A percentile compares a stretch with the other conserved stretches of the same genome.
These are phyloP conservation scores for Capillidium rhysosporum DNA, from an alignment of 371 early-diverging fungal species.

Conservation along the genomic window DNA sequence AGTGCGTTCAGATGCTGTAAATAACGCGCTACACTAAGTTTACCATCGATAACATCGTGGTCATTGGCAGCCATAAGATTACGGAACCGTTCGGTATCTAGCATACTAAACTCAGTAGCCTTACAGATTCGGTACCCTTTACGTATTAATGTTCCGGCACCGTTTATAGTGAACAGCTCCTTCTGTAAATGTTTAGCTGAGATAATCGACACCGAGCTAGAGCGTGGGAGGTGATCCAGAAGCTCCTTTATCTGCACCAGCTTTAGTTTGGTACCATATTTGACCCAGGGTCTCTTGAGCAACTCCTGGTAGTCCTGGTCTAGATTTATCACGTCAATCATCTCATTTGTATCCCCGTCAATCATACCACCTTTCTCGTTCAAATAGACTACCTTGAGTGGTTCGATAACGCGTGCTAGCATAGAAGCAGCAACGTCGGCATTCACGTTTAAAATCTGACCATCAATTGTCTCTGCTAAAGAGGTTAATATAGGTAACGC, in stretches of 20 bases:
- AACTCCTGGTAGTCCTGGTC: slow-evolving; percentile 68
- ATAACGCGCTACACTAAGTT: slow-evolving; percentile 48
- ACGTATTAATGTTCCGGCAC: slow-evolving; percentile 89
- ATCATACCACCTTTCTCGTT: slow-evolving; percentile 91
- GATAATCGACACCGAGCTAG: slow-evolving; percentile 90
- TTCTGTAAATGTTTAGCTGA: slow-evolving; percentile 89
- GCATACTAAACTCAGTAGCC: slow-evolving; percentile 32
- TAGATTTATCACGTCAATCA: slow-evolving; percentile 81
- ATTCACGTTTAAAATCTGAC: slow-evolving; percentile 94
- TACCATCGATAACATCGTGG: slow-evolving; percentile 36
- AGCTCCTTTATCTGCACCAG: slow-evolving; percentile 88
- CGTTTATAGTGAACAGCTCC: slow-evolving; percentile 90
- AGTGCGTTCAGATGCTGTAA: slow-evolving; percentile 31
- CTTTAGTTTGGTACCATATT: slow-evolving; percentile 90
- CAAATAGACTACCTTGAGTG: slow-evolving; percentile 85
- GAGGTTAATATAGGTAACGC: slow-evolving; percentile 87
- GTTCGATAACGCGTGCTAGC: slow-evolving; percentile 84
- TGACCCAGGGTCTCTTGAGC: slow-evolving; percentile 85
- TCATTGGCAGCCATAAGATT: slow-evolving; percentile 59
- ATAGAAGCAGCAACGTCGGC: slow-evolving; percentile 96
- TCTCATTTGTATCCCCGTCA: slow-evolving; percentile 79
- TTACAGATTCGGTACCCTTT: slow-evolving; percentile 80
- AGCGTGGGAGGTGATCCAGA: slow-evolving; percentile 78
- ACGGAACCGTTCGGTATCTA: slow-evolving; percentile 70
- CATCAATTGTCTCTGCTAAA: slow-evolving; percentile 85